These are phyloP conservation scores for Lithospermum erythrorhizon DNA, from an alignment of 257 asterid genomes.

Conservation along the genomic window DNA sequence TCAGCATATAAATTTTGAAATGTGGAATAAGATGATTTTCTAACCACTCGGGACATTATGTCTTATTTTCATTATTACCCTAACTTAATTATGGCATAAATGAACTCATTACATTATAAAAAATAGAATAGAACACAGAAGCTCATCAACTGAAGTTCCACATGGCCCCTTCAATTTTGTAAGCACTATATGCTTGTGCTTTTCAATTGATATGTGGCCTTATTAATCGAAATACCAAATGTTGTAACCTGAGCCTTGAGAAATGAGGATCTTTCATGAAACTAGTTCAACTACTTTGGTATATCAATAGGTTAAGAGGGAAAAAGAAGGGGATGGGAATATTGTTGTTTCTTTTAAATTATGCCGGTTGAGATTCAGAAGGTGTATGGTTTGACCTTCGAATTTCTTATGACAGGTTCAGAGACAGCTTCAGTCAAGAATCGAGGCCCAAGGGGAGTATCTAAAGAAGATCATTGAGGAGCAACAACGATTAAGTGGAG, in stretches of 20 bases:
- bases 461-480: slow-evolving; percentile 92
- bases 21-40: too few species aligned
- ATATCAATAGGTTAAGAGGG: not conserved
- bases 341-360: not conserved
- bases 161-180: too few species aligned
- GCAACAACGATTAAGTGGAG: slow-evolving; percentile 77
- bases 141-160: too few species aligned
- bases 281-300: not conserved
- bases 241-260: too few species aligned
- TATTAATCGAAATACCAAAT: not conserved
- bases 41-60: too few species aligned
- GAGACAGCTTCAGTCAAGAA: slow-evolving; percentile 80
- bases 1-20: too few species aligned
- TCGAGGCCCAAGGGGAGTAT: slow-evolving; percentile 98
- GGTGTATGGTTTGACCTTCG: not conserved
- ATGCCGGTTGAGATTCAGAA: not conserved
- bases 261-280: not conserved
- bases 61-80: too few species aligned
- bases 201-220: not conserved
- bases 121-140: too few species aligned
- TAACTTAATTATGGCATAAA: too few species aligned
- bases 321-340: not conserved
- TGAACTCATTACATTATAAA: too few species aligned
- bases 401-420: slow-evolving; percentile 51
- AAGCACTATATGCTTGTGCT: not conserved